A percentile compares a stretch with the other conserved stretches of the same genome.
phyloP scores from a whole-genome alignment of 2,329 filamentous ascomycete species.

The Hyphodiscus sp. region DNA sequence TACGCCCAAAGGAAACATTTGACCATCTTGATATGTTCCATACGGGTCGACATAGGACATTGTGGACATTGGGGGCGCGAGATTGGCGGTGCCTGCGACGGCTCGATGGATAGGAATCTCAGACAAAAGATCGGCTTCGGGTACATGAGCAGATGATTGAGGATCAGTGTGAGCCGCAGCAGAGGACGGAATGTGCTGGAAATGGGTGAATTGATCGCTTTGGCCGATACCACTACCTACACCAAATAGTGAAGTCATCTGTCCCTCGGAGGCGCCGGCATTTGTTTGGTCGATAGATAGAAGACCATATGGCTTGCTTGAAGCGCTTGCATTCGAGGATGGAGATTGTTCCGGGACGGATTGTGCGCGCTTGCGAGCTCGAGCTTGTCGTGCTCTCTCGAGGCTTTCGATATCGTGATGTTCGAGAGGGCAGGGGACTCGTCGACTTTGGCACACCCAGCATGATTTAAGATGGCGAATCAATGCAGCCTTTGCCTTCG shows the following conservation, averaged over 20 bases:
- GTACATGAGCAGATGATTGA: not conserved
- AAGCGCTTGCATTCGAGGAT: slow-evolving; percentile 9
- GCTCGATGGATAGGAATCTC: not conserved
- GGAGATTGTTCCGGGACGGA: slow-evolving; percentile 2
- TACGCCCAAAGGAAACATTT: slow-evolving; percentile 20
- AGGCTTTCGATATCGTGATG: slow-evolving; percentile 26
- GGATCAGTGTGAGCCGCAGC: not conserved
- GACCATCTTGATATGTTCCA: slow-evolving; percentile 14
- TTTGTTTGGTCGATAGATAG: slow-evolving; percentile 4
- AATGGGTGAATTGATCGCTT: slow-evolving; percentile 7
- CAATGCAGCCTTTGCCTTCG: slow-evolving; percentile 25
- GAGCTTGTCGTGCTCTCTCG: slow-evolving; percentile 8
- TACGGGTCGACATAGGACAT: slow-evolving; percentile 10
- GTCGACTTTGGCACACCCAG: slow-evolving; percentile 15
- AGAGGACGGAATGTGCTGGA: not conserved
- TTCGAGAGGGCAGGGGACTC: slow-evolving; percentile 23
- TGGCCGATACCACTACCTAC: slow-evolving; percentile 10
- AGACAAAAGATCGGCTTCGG: not conserved
- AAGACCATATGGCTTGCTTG: slow-evolving; percentile 7
- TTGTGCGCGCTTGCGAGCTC: not conserved
- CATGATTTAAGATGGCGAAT: slow-evolving; percentile 25
- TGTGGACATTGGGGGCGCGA: not conserved
- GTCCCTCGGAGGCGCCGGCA: slow-evolving; percentile 3
- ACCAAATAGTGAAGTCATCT: slow-evolving; percentile 14
- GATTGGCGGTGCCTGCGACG: not conserved